Conservation (phyloP, 108 stramenopile species). For the Stephanodiscus triporus region DNA sequence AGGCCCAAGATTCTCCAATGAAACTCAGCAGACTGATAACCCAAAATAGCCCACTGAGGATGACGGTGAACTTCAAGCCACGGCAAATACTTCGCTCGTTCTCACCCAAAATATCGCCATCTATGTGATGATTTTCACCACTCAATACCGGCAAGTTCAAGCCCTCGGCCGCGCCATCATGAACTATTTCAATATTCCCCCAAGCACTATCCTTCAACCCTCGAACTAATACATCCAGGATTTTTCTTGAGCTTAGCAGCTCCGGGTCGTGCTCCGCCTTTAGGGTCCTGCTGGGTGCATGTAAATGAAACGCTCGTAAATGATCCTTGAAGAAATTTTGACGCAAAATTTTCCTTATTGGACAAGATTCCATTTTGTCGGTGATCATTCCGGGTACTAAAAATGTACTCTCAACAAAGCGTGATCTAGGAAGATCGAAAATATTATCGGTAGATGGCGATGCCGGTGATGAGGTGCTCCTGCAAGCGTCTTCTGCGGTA, state of each 20-base stretch:
- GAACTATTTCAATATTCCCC: constrained; percentile 44
- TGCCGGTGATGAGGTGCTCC: constrained; percentile 14
- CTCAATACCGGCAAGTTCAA: constrained; percentile 57
- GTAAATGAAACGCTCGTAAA: constrained; percentile 63
- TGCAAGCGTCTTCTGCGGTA: constrained; percentile 15
- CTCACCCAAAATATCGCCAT: constrained; percentile 16
- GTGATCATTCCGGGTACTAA: constrained; percentile 42
- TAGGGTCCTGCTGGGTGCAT: constrained; percentile 59
- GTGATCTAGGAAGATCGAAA: constrained; percentile 43
- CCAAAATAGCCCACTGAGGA: constrained; percentile 82
- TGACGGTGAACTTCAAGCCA: constrained; percentile 51
- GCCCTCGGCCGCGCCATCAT: constrained; percentile 61
- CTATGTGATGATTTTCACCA: constrained; percentile 25
- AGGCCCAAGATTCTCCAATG: constrained; percentile 46
- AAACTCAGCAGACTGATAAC: constrained; percentile 61
- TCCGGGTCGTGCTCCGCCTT: constrained; percentile 82
- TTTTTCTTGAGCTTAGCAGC: constrained; percentile 40
- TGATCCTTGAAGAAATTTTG: constrained; percentile 64
- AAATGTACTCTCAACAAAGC: constrained; percentile 74
- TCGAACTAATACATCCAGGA: constrained; percentile 31
- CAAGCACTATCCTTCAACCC: constrained; percentile 33
- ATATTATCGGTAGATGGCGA: constrained; percentile 13
- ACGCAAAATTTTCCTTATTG: constrained; percentile 49
- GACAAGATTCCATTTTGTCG: constrained; percentile 14
- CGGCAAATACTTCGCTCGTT: constrained; percentile 13